Conservation (phyloP, 768 basidiomycete species). For the Hygrophorus pudorinus region DNA sequence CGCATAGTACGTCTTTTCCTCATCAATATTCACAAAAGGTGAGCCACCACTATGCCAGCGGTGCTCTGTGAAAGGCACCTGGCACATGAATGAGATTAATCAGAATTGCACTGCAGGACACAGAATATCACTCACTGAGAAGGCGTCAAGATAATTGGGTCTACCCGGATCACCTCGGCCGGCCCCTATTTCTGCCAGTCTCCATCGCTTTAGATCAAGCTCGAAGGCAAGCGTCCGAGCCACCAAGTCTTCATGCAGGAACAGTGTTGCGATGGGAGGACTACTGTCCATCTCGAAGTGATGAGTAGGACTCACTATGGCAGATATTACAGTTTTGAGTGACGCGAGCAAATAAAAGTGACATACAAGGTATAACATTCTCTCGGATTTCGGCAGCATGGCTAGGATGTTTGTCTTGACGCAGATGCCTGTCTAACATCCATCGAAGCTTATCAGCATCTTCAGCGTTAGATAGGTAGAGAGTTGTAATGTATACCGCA, state of each 20-base stretch:
- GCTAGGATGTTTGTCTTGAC: slow-evolving; percentile 4
- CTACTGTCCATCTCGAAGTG: not conserved
- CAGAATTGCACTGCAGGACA: not conserved
- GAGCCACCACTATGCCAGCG: slow-evolving; percentile 1
- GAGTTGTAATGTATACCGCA: not conserved
- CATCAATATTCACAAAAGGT: not conserved
- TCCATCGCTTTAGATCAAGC: slow-evolving; percentile 2
- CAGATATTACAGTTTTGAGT: not conserved
- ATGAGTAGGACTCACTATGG: not conserved
- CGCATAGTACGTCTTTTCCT: not conserved
- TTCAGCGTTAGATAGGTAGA: slow-evolving; percentile 2
- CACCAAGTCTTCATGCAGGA: slow-evolving; percentile 9
- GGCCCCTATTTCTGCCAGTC: slow-evolving; percentile 2
- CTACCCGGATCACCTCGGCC: slow-evolving; percentile 8
- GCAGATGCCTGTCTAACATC: slow-evolving; percentile 6
- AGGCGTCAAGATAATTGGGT: slow-evolving; percentile 5
- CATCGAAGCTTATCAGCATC: slow-evolving; percentile 5
- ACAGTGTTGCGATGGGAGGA: slow-evolving; percentile 3
- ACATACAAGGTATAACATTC: slow-evolving; percentile 7
- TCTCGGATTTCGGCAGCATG: slow-evolving; percentile 7
- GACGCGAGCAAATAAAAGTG: not conserved
- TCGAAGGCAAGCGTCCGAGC: slow-evolving; percentile 8
- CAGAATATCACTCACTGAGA: slow-evolving; percentile 7
- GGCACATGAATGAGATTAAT: slow-evolving; percentile 1
- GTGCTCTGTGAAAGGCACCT: not conserved